Evolutionary conservation across 805 yeast species (phyloP), one percentile per base, ranked within the genome.

Genomic region (Zygosaccharomyces pseudorouxii): DNA sequence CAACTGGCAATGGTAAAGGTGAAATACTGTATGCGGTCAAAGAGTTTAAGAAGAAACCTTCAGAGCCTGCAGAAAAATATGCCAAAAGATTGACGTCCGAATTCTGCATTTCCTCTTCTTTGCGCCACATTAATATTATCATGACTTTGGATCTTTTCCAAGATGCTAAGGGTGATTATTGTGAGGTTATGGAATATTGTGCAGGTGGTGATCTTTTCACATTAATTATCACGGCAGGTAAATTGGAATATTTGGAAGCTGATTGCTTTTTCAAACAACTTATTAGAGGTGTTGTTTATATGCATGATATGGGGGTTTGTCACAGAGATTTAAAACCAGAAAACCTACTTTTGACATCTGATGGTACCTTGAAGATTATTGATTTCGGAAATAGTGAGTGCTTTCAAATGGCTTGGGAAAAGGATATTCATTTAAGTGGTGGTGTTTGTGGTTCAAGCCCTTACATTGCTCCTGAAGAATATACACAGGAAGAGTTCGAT

Each of bases 251-350:
- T 55, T 76, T 82, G 10, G 96, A 89, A 64, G 92, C 96, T 10
- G 95, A 89, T 64, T 89, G 97, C 64, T 84, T 87, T 59, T 87
- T 88, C 71, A 88, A 89, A 63, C 97, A 89, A 64, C 68, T 89
- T 42, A 78, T 89, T 22, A 72, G 87, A 53, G 96, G 95, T 36
- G 93, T 89, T 23, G 80, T 79, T 47, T 89, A 86, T 71, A 92
- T 92, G 77, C 98, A 93, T 65, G 80, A 80, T 49, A 85, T 82
- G 64, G 97, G 97, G 3, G 89, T 92, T 11, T 85, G 90, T 36
- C 99, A 92, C 66, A 76, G 99, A 54, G 99, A 92, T 68, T 71
- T 92, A 59, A 92, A 92, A 66, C 99, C 99, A 0, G 99, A 92
- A 59, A 92, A 92, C 62, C 84, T 92, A 42, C 67, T 92, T 53